phyloP scores from a whole-genome alignment of 768 basidiomycete genomes.

The Hemileccinum impolitum region DNA sequence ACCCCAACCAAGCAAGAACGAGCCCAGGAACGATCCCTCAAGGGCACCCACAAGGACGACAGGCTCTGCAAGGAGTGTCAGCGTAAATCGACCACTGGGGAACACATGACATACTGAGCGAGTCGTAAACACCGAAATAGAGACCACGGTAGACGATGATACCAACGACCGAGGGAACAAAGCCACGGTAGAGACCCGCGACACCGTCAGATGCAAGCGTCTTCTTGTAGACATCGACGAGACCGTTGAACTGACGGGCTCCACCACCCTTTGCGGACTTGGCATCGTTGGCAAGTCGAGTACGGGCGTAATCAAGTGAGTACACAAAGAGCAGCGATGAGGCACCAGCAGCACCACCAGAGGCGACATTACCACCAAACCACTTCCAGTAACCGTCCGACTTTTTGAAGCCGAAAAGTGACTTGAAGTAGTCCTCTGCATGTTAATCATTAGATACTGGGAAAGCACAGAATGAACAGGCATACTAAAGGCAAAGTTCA shows the following conservation, averaged over 20 bases:
- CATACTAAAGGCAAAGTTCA: conserved; percentile 99
- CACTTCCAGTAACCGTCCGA: conserved; percentile 96
- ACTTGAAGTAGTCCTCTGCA: conserved; percentile 95
- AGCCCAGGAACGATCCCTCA: conserved; percentile 94
- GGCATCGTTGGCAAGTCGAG: conserved; percentile 96
- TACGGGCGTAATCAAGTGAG: conserved; percentile 99
- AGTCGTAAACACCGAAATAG: conserved; percentile 97
- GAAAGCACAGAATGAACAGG: conserved; percentile 16
- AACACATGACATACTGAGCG: conserved; percentile 64
- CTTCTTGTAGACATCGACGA: conserved; percentile 96
- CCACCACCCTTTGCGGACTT: conserved; percentile 94
- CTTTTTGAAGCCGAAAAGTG: conserved; percentile 98
- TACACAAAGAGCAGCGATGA: conserved; percentile 98
- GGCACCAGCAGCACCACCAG: conserved; percentile 99
- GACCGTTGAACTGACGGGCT: conserved; percentile 96
- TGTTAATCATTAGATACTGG: conserved; percentile 3
- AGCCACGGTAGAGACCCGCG: conserved; percentile 99
- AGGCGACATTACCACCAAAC: conserved; percentile 97
- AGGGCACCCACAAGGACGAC: conserved; percentile 95
- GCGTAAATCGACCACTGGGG: conserved; percentile 24
- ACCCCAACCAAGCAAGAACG: conserved; percentile 97
- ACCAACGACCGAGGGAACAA: conserved; percentile 98
- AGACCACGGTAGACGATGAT: conserved; percentile 99
- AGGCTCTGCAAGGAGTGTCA: conserved; percentile 60
- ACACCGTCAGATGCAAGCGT: conserved; percentile 97